Percentiles rank a stretch among this genome's conserved stretches.
Evolutionary conservation across 306 rosid genomes (phyloP).

Genomic region (Inga laurina): DNA sequence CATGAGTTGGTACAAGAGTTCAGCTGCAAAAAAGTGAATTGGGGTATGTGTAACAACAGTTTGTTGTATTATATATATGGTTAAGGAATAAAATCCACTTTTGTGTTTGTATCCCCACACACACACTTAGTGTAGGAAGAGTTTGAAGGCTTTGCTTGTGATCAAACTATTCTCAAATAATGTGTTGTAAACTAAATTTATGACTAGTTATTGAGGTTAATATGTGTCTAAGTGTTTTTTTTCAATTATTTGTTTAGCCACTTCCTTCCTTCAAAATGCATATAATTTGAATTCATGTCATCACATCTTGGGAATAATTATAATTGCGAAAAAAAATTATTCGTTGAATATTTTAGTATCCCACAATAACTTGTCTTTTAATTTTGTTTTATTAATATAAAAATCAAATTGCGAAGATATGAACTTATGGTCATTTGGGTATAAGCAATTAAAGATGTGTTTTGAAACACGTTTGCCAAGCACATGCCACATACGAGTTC

Average conservation of each 20-base stretch:
- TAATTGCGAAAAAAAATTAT: no score
- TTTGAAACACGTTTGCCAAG: no score
- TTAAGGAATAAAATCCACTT: not conserved
- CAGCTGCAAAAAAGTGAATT: not conserved
- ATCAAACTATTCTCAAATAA: not conserved
- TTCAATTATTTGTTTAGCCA: not conserved
- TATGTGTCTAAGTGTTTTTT: not conserved
- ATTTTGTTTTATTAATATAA: no score
- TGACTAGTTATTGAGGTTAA: not conserved
- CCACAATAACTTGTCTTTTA: no score
- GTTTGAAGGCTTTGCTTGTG: not conserved
- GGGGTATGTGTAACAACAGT: not conserved
- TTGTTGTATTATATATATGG: not conserved
- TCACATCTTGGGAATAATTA: no score
- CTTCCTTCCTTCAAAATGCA: not conserved
- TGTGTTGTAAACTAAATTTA: not conserved
- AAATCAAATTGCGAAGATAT: no score
- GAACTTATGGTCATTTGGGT: no score
- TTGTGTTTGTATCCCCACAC: not conserved
- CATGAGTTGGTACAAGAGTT: conserved; percentile 16
- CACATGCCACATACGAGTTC: no score
- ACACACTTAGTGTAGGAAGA: not conserved
- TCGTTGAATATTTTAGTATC: no score
- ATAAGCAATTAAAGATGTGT: no score
- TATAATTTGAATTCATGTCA: not conserved